phyloP scores from a whole-genome alignment of 2,329 filamentous ascomycete species.

The Fusarium sp. region DNA sequence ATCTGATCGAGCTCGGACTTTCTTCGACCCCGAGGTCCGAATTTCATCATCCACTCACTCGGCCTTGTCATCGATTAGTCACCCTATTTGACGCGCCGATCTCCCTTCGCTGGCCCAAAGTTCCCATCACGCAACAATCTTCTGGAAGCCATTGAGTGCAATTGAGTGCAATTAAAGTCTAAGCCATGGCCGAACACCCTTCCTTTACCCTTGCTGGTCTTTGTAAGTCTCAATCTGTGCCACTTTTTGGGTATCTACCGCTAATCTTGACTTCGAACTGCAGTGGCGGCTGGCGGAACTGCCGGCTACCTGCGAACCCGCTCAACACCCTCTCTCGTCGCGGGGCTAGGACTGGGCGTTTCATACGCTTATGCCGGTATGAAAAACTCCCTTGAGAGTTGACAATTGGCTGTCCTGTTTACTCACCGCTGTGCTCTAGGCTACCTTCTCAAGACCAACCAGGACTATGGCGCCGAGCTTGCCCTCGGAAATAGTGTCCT shows the following conservation, averaged over 20 bases:
- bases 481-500: constrained; percentile 54
- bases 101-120: neutral
- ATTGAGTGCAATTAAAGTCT: neutral
- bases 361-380: constrained; percentile 44
- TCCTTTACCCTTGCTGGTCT: constrained; percentile 55
- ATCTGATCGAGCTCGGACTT: neutral
- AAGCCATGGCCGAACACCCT: constrained; percentile 54
- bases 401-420: too few species aligned
- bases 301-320: constrained; percentile 42
- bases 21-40: neutral
- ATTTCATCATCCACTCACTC: neutral
- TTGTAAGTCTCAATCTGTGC: constrained; percentile 40
- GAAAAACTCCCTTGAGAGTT: neutral
- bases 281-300: constrained; percentile 43
- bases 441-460: constrained; percentile 56
- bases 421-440: constrained; percentile 39
- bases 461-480: constrained; percentile 56
- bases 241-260: accelerated
- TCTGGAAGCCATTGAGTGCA: neutral
- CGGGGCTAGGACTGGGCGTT: constrained; percentile 39
- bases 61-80: neutral
- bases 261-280: neutral
- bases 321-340: constrained; percentile 42
- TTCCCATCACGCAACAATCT: neutral
- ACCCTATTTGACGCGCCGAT: neutral